These are phyloP conservation scores for Epicoccum nigrum DNA, from an alignment of 2,329 filamentous ascomycete species.

Conservation along the genomic window DNA sequence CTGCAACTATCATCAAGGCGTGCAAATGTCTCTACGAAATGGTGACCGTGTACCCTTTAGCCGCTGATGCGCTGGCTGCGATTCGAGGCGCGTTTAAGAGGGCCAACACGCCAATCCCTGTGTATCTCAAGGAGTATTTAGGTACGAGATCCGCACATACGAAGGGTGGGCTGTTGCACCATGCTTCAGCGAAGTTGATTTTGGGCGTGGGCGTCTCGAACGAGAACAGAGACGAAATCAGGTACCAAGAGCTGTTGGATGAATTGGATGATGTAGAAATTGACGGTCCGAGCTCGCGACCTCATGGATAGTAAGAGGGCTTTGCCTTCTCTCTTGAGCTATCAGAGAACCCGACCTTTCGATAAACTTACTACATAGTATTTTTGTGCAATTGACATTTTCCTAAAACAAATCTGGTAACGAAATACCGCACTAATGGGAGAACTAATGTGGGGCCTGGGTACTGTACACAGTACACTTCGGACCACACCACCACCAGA, in stretches of 20 bases:
- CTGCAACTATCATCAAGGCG: not conserved
- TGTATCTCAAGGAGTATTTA: not conserved
- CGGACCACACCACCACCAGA: no score
- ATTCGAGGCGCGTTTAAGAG: constrained; percentile 1
- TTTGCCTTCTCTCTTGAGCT: no score
- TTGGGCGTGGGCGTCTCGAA: not conserved
- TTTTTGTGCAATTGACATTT: no score
- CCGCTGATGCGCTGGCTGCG: not conserved
- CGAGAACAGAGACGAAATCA: not conserved
- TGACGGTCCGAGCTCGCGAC: not conserved
- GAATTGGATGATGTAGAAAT: not conserved
- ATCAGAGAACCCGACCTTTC: no score
- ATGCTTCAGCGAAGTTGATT: not conserved
- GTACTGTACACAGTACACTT: no score
- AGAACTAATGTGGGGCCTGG: no score
- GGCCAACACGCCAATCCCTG: not conserved
- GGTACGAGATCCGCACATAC: not conserved
- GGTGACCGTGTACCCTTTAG: not conserved
- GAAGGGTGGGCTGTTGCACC: not conserved
- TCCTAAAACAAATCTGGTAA: no score
- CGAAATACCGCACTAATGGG: no score
- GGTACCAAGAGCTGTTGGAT: not conserved
- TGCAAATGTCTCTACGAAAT: constrained; percentile 3
- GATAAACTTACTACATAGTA: no score
- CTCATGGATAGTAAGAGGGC: no score